Evolutionary conservation across 805 yeast genomes (phyloP).

Genomic region (Ascoidea rubescens): DNA sequence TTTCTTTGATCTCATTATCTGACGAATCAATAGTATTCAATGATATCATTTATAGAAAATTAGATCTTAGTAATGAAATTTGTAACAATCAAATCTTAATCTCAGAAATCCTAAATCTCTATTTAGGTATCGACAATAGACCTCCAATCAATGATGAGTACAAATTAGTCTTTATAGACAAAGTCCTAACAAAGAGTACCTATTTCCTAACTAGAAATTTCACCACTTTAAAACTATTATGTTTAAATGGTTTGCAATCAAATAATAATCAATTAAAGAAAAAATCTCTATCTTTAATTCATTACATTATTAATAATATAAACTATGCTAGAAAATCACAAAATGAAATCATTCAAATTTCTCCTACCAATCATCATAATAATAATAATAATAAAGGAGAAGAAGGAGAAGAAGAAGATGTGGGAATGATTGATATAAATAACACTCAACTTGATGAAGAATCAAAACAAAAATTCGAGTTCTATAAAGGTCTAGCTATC

Average conservation of each 20-base stretch:
- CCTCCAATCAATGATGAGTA: conserved; percentile 41
- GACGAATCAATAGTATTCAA: conserved; percentile 48
- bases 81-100: conserved; percentile 27
- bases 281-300: conserved; percentile 46
- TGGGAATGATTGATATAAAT: conserved; percentile 24
- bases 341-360: not conserved
- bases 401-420: conserved; percentile 16
- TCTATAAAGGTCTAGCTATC: conserved; percentile 49
- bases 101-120: conserved; percentile 30
- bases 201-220: not conserved
- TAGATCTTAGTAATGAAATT: conserved; percentile 11
- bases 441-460: too few species aligned
- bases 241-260: conserved; percentile 48
- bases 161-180: conserved; percentile 39
- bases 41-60: conserved; percentile 33
- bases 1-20: conserved; percentile 47
- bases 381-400: not conserved
- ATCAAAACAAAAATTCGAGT: conserved; percentile 29
- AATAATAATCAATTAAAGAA: conserved; percentile 37
- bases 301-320: conserved; percentile 32
- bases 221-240: conserved; percentile 19
- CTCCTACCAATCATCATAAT: not conserved
- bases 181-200: conserved; percentile 4
- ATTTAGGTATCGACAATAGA: conserved; percentile 30
- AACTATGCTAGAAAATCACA: not conserved